Evolutionary conservation across 768 basidiomycete genomes (phyloP).

Genomic region (Rhodosporidiobolus sp.): DNA sequence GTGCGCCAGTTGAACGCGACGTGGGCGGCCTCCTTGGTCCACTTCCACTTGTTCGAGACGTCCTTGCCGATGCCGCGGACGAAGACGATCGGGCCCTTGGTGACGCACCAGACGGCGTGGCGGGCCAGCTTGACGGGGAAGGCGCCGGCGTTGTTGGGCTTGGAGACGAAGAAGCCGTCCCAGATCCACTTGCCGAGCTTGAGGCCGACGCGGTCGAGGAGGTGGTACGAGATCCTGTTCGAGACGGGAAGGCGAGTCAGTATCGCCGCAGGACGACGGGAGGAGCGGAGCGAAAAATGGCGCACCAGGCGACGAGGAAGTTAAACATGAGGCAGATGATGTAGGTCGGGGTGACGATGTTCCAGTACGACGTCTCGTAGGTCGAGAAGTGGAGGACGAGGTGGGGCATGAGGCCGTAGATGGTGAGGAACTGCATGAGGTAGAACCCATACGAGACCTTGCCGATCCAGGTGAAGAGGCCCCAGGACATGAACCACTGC

Average conservation of each 20-base stretch:
- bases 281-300: not conserved
- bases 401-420: constrained; percentile 46
- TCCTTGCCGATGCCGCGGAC: constrained; percentile 27
- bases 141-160: constrained; percentile 44
- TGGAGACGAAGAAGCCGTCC: constrained; percentile 47
- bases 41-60: constrained; percentile 14
- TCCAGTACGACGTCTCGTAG: constrained; percentile 43
- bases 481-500: constrained; percentile 47
- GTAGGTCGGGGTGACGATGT: constrained; percentile 44
- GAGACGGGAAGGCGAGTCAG: not conserved
- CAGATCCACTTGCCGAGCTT: constrained; percentile 48
- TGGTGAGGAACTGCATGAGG: constrained; percentile 47
- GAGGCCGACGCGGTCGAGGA: constrained; percentile 46
- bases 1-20: constrained; percentile 45
- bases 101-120: constrained; percentile 33
- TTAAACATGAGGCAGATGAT: constrained; percentile 47
- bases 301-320: constrained; percentile 44
- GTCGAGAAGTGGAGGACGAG: constrained; percentile 43
- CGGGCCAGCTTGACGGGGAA: constrained; percentile 43
- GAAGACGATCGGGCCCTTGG: constrained; percentile 38
- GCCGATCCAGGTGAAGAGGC: constrained; percentile 47
- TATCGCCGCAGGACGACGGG: no score
- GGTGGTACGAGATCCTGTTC: constrained; percentile 44
- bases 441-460: constrained; percentile 48
- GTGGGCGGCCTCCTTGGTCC: constrained; percentile 16